Evolutionary conservation across 2,329 filamentous ascomycete genomes (phyloP).

Genomic region (Aureobasidium uvarum): DNA sequence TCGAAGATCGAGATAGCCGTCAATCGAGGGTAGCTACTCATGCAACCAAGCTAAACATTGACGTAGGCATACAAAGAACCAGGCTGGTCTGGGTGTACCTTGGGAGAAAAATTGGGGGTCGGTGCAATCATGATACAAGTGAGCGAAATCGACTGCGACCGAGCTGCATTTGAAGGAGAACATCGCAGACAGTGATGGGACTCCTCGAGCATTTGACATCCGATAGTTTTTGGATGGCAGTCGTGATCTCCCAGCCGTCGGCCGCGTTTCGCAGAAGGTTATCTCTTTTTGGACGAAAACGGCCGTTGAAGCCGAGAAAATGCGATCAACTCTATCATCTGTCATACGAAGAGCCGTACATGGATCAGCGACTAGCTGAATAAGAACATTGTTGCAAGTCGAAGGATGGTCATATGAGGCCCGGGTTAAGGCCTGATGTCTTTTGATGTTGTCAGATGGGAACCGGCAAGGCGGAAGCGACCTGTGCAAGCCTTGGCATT

Average conservation of each 20-base stretch:
- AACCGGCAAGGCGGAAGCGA: conserved; percentile 21
- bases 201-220: background rate
- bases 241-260: background rate
- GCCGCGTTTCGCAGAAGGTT: conserved; percentile 12
- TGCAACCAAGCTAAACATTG: background rate
- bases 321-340: background rate
- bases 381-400: background rate
- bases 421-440: background rate
- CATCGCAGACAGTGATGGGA: background rate
- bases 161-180: background rate
- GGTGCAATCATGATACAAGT: background rate
- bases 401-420: background rate
- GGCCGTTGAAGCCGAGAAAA: conserved; percentile 19
- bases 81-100: background rate
- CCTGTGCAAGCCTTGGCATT: conserved; percentile 24
- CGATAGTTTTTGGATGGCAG: conserved; percentile 1
- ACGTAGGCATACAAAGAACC: background rate
- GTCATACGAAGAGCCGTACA: background rate
- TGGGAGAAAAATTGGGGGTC: background rate
- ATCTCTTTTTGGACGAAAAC: conserved; percentile 16
- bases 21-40: background rate
- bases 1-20: background rate
- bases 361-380: background rate
- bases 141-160: background rate
- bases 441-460: conserved; percentile 22